These are phyloP conservation scores for Triadica sebifera DNA, from an alignment of 345 rosid genomes.

Conservation along the genomic window DNA sequence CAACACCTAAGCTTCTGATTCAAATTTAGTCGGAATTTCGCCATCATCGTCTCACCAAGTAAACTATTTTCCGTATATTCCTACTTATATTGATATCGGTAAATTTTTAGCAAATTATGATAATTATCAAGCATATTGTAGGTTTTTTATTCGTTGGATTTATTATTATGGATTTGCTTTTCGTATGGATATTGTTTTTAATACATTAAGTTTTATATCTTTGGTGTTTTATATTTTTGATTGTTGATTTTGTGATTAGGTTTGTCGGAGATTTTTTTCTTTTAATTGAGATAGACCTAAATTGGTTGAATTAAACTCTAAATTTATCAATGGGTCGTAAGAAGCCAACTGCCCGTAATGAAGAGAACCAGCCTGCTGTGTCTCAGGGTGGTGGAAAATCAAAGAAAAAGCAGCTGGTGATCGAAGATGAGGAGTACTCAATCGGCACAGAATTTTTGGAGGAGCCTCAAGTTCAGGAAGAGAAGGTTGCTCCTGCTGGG, in stretches of 20 bases:
- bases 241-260: not conserved
- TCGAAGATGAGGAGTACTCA: conserved; percentile 85
- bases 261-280: not conserved
- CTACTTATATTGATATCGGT: not conserved
- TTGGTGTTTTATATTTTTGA: not conserved
- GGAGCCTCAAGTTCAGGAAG: conserved; percentile 48
- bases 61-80: not conserved
- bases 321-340: conserved; percentile 56
- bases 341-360: conserved; percentile 59
- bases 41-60: not conserved
- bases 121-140: not conserved
- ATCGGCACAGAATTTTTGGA: conserved; percentile 55
- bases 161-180: not conserved
- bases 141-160: not conserved
- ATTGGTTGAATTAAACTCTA: conserved; percentile 11
- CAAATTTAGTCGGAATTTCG: not conserved
- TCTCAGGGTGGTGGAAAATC: conserved; percentile 53
- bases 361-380: conserved; percentile 36
- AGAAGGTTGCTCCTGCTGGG: conserved; percentile 38
- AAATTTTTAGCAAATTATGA: not conserved
- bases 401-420: conserved; percentile 61
- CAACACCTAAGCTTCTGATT: not conserved
- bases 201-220: not conserved
- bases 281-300: not conserved
- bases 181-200: not conserved